Evolutionary conservation across 331 rosid species (phyloP), one percentile per base, ranked within the genome.

Genomic region (Acacia concinna): DNA sequence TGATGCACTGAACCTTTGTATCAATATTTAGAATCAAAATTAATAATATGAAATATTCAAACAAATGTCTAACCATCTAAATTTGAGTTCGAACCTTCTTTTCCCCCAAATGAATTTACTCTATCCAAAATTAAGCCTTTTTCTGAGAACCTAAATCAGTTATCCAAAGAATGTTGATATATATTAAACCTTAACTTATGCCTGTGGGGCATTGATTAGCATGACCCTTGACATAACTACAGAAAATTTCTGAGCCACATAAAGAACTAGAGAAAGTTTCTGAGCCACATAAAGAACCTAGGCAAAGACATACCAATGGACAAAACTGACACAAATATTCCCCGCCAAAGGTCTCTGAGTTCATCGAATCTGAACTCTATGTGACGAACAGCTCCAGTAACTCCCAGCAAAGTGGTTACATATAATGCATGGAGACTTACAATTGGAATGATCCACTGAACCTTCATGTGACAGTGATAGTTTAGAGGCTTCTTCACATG

Each of bases 341-440:
- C 99, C 67, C 88, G 89, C 97, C 97, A 93, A 57, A 96, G 97
- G 81, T 96, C 98, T 85, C 84, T 93, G 75, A 93, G 91, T 82
- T 96, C 99, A 67, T 96, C 98, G 79, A 96, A 96, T 85, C 98
- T 88, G 89, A 96, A 93, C 76, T 96, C 97, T 81, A 96, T 84
- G 81, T 96, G 99, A 81, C 82, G 89, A 84, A 96, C 84, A 72
- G 97, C 93, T 82, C 88, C 83, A 4, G 98, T 88, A 81, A 88
- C 87, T 46, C 85, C 97, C 86, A 96, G 84, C 89, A 96, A 86
- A 84, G 85, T 84, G 68, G 87, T 84, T 52, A 96, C 91, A 78
- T 90, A 93, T 21, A 86, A 37, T 32, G 87, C 23, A 83, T 96
- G 99, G 56, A 96, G 94, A 82, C 81, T 76, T 43, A 81, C 68